Conservation (phyloP, 352 stramenopile species). For the Phytophthora cactorum region DNA sequence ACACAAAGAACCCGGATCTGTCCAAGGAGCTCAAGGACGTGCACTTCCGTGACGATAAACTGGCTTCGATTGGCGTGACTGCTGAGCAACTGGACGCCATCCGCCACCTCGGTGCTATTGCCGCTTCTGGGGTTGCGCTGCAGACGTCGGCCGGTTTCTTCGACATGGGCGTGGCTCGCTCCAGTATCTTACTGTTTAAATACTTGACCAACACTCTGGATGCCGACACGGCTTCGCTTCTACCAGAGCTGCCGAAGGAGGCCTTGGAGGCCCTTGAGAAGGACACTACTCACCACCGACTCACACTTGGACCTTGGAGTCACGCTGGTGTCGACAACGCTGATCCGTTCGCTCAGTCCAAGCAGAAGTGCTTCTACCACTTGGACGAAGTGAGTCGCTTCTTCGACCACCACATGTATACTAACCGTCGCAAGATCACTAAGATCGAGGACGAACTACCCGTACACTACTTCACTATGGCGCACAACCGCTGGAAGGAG, state of each 20-base stretch:
- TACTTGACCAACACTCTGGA: conserved; percentile 85
- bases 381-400: conserved; percentile 86
- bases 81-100: conserved; percentile 59
- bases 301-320: conserved; percentile 84
- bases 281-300: conserved; percentile 58
- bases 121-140: conserved; percentile 72
- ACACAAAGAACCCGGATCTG: conserved; percentile 68
- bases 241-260: conserved; percentile 58
- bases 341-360: conserved; percentile 78
- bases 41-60: conserved; percentile 70
- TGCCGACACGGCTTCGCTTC: conserved; percentile 51
- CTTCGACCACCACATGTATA: conserved; percentile 84
- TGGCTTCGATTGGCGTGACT: conserved; percentile 49
- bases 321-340: conserved; percentile 83
- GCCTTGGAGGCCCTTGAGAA: conserved; percentile 37
- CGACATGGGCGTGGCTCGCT: conserved; percentile 76
- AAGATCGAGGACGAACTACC: conserved; percentile 71
- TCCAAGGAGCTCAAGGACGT: conserved; percentile 53
- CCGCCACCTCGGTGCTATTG: conserved; percentile 65
- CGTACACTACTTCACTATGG: conserved; percentile 84
- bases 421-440: conserved; percentile 59
- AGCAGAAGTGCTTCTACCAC: conserved; percentile 88
- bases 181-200: conserved; percentile 77
- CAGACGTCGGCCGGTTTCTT: conserved; percentile 80
- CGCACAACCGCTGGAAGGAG: conserved; percentile 81